phyloP scores from a whole-genome alignment of 495 filamentous ascomycete genomes.

The Mycothermus thermophilus region DNA sequence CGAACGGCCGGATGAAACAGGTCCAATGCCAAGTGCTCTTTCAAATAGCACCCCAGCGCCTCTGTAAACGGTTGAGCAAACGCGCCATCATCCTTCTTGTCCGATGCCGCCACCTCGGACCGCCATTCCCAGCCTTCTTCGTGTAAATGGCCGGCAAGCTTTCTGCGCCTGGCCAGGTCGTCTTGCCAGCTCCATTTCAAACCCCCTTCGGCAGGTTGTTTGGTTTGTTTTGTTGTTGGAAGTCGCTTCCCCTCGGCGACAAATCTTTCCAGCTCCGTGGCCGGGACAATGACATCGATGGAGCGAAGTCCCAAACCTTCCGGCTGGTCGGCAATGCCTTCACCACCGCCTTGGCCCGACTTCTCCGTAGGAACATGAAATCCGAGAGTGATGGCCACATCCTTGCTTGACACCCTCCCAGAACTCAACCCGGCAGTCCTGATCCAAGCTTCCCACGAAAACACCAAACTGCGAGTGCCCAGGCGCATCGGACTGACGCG shows the following conservation, averaged over 20 bases:
- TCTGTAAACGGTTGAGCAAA: slow-evolving; percentile 22
- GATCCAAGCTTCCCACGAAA: slow-evolving; percentile 29
- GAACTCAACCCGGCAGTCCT: slow-evolving; percentile 11
- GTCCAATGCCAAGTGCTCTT: slow-evolving; percentile 27
- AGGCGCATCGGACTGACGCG: slow-evolving; percentile 29
- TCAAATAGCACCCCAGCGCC: slow-evolving; percentile 26
- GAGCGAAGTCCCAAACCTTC: slow-evolving; percentile 21
- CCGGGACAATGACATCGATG: slow-evolving; percentile 30
- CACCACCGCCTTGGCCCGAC: background rate
- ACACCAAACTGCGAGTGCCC: slow-evolving; percentile 29
- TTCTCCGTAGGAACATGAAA: slow-evolving; percentile 25
- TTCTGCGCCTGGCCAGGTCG: slow-evolving; percentile 19
- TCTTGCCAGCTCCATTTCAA: slow-evolving; percentile 17
- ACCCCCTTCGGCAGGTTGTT: slow-evolving; percentile 2
- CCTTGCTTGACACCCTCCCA: slow-evolving; percentile 16
- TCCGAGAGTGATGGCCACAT: slow-evolving; percentile 27
- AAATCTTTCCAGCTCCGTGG: slow-evolving; percentile 19
- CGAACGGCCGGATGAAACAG: slow-evolving; percentile 33
- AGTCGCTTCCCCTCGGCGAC: slow-evolving; percentile 3
- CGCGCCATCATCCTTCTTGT: background rate
- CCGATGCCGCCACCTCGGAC: too few relatives aligned
- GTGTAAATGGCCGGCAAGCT: slow-evolving; percentile 22
- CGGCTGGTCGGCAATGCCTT: background rate
- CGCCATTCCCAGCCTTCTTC: slow-evolving; percentile 38
- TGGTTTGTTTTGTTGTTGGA: background rate